phyloP scores from a whole-genome alignment of 2,329 filamentous ascomycete genomes.

The Microsporum audouinii region DNA sequence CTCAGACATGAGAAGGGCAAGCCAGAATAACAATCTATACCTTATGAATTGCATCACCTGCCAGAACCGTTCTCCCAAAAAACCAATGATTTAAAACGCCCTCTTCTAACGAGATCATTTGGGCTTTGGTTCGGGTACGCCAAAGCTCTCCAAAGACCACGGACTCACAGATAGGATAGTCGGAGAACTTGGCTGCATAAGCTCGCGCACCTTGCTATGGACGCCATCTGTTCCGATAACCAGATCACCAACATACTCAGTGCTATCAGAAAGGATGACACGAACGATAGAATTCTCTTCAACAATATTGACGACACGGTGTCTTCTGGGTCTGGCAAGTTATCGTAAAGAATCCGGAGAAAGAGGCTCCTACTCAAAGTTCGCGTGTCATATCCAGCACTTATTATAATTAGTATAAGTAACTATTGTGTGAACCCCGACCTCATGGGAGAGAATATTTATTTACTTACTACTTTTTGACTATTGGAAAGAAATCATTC shows the following conservation, averaged over 20 bases:
- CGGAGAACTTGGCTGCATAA: constrained; percentile 18
- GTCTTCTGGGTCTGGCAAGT: not conserved
- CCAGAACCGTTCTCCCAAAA: constrained; percentile 3
- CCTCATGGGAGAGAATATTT: too few species aligned
- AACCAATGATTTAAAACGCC: constrained; percentile 1
- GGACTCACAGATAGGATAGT: not conserved
- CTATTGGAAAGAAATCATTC: too few species aligned
- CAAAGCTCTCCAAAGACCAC: constrained; percentile 6
- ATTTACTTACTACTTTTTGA: too few species aligned
- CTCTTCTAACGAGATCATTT: constrained; percentile 5
- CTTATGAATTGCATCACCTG: constrained; percentile 6
- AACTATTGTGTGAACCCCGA: too few species aligned
- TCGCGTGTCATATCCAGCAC: too few species aligned
- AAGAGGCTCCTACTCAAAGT: not conserved
- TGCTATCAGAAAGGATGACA: constrained; percentile 21
- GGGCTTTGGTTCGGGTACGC: not conserved
- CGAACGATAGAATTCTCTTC: not conserved
- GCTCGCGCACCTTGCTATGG: constrained; percentile 27
- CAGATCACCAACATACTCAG: constrained; percentile 25
- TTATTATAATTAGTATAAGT: too few species aligned
- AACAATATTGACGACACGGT: not conserved
- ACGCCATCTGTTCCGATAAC: constrained; percentile 37
- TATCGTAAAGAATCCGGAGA: not conserved
- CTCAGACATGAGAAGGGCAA: too few species aligned
- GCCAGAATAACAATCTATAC: not conserved